Evolutionary conservation across 306 rosid species (phyloP).

Genomic region (Quercus robur): DNA sequence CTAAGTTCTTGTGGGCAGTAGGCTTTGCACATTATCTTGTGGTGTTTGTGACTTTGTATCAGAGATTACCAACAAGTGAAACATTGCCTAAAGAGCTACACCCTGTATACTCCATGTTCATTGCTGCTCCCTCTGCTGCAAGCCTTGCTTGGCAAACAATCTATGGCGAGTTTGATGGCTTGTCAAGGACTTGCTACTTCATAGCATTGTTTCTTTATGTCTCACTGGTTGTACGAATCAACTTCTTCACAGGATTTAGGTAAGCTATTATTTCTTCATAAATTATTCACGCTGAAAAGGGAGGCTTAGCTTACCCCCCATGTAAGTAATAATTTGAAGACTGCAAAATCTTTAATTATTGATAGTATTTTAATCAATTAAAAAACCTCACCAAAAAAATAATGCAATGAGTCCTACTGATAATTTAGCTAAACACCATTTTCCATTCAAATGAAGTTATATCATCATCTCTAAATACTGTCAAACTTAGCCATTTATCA

Average conservation of each 20-base stretch:
- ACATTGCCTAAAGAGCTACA: constrained; percentile 81
- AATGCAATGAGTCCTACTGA: no score
- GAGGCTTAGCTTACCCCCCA: no score
- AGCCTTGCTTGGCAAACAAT: constrained; percentile 73
- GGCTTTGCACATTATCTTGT: constrained; percentile 84
- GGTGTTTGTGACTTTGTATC: constrained; percentile 82
- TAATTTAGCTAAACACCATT: no score
- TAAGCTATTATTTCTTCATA: constrained; percentile 20
- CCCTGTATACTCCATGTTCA: constrained; percentile 90
- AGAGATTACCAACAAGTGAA: constrained; percentile 83
- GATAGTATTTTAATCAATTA: no score
- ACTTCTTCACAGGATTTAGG: constrained; percentile 86
- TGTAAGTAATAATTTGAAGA: no score
- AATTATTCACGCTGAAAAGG: background rate
- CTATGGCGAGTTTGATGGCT: constrained; percentile 63
- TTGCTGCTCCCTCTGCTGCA: constrained; percentile 86
- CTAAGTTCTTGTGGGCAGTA: constrained; percentile 84
- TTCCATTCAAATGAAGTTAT: no score
- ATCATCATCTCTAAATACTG: no score
- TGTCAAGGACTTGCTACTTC: constrained; percentile 76
- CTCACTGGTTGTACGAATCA: constrained; percentile 67
- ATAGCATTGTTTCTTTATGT: constrained; percentile 74
- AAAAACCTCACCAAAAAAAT: no score
- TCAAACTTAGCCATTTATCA: background rate
- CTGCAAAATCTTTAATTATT: no score